A percentile compares a stretch with the other conserved stretches of the same genome.
These are phyloP conservation scores for Cladosporium sp. DNA, from an alignment of 2,329 filamentous ascomycete genomes.

Conservation along the genomic window DNA sequence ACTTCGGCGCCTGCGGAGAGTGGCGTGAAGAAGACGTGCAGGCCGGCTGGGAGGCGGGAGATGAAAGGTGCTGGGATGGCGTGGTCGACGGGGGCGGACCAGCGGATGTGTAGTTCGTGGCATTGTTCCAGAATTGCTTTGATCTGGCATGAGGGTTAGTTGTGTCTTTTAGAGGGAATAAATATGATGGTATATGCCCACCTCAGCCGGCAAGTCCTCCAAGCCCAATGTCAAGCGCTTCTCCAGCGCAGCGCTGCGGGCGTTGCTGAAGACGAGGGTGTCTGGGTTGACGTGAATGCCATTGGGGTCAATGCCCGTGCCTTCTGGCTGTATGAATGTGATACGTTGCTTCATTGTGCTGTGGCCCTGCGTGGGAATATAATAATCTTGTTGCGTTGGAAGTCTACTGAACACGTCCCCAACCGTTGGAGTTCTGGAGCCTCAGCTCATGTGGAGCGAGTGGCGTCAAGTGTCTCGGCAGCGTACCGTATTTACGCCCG, in stretches of 20 bases:
- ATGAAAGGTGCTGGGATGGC: slow-evolving; percentile 67
- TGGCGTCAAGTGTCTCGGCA: slow-evolving; percentile 3
- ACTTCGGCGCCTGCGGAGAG: slow-evolving; percentile 39
- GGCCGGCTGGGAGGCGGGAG: slow-evolving; percentile 73
- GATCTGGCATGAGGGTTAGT: background rate
- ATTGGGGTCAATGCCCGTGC: slow-evolving; percentile 63
- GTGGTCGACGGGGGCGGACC: slow-evolving; percentile 64
- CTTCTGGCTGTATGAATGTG: slow-evolving; percentile 69
- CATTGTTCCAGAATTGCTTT: slow-evolving; percentile 54
- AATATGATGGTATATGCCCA: slow-evolving; percentile 29
- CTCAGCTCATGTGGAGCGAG: slow-evolving; percentile 4
- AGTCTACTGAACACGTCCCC: background rate
- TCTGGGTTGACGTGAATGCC: slow-evolving; percentile 59
- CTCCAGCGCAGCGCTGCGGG: slow-evolving; percentile 69
- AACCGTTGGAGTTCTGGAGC: background rate
- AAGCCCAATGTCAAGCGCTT: slow-evolving; percentile 74
- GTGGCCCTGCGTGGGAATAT: background rate
- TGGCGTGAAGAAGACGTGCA: slow-evolving; percentile 79
- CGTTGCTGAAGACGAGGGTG: slow-evolving; percentile 56
- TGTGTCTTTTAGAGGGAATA: no score
- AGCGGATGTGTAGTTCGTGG: slow-evolving; percentile 76
- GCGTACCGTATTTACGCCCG: background rate
- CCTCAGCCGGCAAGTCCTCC: slow-evolving; percentile 70
- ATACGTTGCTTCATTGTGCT: slow-evolving; percentile 70
- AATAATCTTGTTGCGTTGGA: background rate